Evolutionary conservation across 139 green algal species (phyloP), one percentile per base, ranked within the genome.

Genomic region (Microglena sp.): DNA sequence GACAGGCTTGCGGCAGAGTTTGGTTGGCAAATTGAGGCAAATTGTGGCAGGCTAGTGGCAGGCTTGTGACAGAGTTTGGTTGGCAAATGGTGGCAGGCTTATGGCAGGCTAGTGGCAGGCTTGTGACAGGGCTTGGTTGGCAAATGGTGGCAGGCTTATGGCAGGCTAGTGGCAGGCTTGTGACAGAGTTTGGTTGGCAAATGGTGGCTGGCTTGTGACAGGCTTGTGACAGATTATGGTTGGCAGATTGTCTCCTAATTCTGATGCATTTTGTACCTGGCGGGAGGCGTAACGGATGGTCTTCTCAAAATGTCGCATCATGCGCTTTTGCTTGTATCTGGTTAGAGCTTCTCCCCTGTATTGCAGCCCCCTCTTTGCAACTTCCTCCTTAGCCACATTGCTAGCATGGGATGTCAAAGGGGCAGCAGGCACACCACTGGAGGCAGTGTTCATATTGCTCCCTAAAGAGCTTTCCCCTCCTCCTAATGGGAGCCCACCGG

Each of bases 241-340:
- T n/a, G 8, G 28, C 18, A n/a, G 18, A 59, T 28, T 15, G 28
- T 59, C 50, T 32, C 40, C 8, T 46, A 11, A 8, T n/a, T 8
- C 40, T 46, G 40, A 8, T 46, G 40, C 40, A 46, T 11, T 7
- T 6, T 45, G 7, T 33, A 72, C 71, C 65, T 78, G 71, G 0
- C 71, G 60, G 4, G 71, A 72, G 0, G 65, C 65, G 55, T 77
- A 77, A 26, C 71, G 65, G 43, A 77, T 73, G 6, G 71, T 77
- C 65, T 78, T 78, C 24, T 78, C 72, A 44, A 74, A 78, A 7
- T 78, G 72, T 1, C 72, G 62, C 35, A 43, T 71, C 33, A 71
- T 72, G 45, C 72, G 66, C 62, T 78, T 78, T 45, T 71, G 67
- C 26, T 67, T 67, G 67, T 78, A 78, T 24, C 72, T 33, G 3